Evolutionary conservation across 768 basidiomycete species (phyloP).

Genomic region (Mycena belliarum): DNA sequence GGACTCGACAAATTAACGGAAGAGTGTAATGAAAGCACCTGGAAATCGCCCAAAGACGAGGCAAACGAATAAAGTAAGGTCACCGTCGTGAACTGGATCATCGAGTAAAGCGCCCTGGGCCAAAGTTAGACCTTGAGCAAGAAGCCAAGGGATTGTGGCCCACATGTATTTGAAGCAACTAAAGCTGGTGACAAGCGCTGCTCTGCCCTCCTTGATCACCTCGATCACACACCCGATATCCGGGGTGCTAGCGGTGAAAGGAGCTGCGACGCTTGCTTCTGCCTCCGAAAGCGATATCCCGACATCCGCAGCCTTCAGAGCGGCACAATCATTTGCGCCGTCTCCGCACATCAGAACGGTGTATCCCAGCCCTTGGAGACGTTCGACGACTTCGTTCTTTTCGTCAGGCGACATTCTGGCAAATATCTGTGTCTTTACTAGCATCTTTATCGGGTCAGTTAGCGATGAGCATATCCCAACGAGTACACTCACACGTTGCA

Average conservation of each 20-base stretch:
- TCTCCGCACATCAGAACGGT: slow-evolving; percentile 99
- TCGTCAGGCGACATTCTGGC: slow-evolving; percentile 99
- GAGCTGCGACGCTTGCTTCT: slow-evolving; percentile 97
- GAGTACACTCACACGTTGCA: slow-evolving; percentile 73
- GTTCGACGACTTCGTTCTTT: slow-evolving; percentile 97
- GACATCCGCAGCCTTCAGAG: slow-evolving; percentile 97
- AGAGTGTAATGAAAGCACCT: slow-evolving; percentile 60
- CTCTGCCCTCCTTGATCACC: slow-evolving; percentile 94
- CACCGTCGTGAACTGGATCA: slow-evolving; percentile 99
- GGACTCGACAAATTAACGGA: neutral
- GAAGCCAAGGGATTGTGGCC: slow-evolving; percentile 34
- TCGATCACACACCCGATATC: slow-evolving; percentile 97
- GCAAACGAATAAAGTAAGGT: slow-evolving; percentile 7
- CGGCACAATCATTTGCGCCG: slow-evolving; percentile 98
- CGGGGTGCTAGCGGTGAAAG: slow-evolving; percentile 90
- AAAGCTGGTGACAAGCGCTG: slow-evolving; percentile 96
- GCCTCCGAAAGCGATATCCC: slow-evolving; percentile 96
- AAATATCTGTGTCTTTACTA: slow-evolving; percentile 94
- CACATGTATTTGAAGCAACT: slow-evolving; percentile 99
- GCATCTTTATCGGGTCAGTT: slow-evolving; percentile 65
- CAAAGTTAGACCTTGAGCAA: slow-evolving; percentile 7
- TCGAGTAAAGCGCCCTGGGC: slow-evolving; percentile 91
- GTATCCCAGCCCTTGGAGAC: slow-evolving; percentile 90
- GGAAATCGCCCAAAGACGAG: slow-evolving; percentile 56
- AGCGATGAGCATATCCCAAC: neutral